Evolutionary conservation across 176 grass and related monocot genomes (phyloP).

Genomic region (Puccinellia tenuiflora): DNA sequence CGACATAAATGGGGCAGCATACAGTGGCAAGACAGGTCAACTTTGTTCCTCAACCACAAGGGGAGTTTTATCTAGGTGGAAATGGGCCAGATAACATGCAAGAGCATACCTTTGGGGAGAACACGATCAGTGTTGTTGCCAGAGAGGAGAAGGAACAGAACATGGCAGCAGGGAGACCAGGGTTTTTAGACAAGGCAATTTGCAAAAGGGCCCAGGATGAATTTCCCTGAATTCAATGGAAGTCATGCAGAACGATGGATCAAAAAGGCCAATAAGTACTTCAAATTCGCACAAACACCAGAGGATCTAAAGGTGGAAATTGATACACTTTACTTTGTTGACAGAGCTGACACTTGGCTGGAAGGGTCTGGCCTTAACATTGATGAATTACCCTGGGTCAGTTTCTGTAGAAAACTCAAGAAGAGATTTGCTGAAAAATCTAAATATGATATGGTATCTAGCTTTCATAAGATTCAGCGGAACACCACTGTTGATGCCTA

Average conservation of each 20-base stretch:
- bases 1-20: no score
- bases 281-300: not conserved
- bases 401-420: not conserved
- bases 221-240: not conserved
- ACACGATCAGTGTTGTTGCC: no score
- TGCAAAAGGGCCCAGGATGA: not conserved
- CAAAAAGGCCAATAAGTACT: not conserved
- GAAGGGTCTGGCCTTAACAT: not conserved
- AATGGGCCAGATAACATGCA: no score
- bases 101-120: no score
- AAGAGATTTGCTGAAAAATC: not conserved
- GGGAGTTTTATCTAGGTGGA: no score
- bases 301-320: not conserved
- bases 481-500: no score
- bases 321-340: not conserved
- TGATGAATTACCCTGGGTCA: not conserved
- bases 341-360: not conserved
- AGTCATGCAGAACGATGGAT: not conserved
- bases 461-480: not conserved
- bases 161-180: no score
- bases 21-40: no score
- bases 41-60: no score
- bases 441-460: no score
- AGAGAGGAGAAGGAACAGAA: no score
- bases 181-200: no score